Evolutionary conservation across 345 rosid species (phyloP).

Genomic region (Euphorbia peplus): DNA sequence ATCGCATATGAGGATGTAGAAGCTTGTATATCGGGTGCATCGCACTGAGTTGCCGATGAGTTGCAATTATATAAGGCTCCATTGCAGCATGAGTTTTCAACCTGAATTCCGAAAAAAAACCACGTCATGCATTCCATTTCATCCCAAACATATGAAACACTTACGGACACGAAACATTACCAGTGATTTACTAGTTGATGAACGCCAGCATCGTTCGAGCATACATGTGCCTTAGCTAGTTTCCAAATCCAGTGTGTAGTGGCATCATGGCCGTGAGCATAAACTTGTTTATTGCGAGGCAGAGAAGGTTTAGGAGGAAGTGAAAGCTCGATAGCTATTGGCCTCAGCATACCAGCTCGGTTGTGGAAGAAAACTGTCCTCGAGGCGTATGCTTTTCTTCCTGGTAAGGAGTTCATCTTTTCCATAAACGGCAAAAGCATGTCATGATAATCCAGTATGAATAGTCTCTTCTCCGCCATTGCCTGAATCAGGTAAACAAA

Average conservation of each 20-base stretch:
- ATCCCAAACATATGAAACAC: neutral
- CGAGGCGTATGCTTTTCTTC: constrained; percentile 77
- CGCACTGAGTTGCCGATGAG: constrained; percentile 78
- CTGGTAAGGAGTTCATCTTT: constrained; percentile 67
- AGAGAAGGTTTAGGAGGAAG: constrained; percentile 57
- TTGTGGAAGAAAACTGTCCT: constrained; percentile 66
- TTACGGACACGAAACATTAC: constrained; percentile 32
- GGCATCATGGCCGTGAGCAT: constrained; percentile 75
- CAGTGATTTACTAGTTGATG: constrained; percentile 96
- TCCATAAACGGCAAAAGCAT: constrained; percentile 70
- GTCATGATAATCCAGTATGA: constrained; percentile 83
- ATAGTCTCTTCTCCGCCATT: constrained; percentile 74
- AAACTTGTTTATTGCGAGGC: constrained; percentile 50
- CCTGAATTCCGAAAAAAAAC: too few relatives aligned
- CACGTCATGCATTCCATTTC: too few relatives aligned
- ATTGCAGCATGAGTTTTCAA: constrained; percentile 86
- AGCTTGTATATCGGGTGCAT: constrained; percentile 87
- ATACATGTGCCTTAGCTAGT: constrained; percentile 90
- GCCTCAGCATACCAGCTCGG: constrained; percentile 45
- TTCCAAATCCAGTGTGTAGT: constrained; percentile 94
- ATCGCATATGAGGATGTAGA: constrained; percentile 90
- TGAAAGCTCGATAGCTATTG: constrained; percentile 85
- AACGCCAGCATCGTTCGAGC: constrained; percentile 80
- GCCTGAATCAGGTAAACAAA: constrained; percentile 49
- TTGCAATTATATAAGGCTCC: constrained; percentile 89